phyloP scores from a whole-genome alignment of 2,329 filamentous ascomycete species.

The Ophiosphaerella narmari region DNA sequence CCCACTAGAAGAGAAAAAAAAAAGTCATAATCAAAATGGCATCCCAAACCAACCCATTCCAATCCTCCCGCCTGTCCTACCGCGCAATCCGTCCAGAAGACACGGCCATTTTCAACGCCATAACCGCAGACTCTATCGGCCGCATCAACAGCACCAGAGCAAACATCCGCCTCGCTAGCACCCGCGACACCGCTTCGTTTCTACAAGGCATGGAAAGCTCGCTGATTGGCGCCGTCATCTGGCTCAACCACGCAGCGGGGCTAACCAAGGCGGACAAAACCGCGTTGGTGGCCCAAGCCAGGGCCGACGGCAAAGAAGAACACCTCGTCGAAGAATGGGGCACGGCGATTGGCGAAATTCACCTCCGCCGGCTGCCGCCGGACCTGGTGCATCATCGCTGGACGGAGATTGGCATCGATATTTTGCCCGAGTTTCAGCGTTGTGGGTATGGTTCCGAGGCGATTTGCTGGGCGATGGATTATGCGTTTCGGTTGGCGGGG shows the following conservation, averaged over 20 bases:
- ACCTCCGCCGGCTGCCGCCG: not conserved
- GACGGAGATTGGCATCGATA: slow-evolving; percentile 48
- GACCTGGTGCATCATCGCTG: slow-evolving; percentile 47
- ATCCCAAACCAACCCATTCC: slow-evolving; percentile 20
- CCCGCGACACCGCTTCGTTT: slow-evolving; percentile 17
- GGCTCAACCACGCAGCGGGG: slow-evolving; percentile 6
- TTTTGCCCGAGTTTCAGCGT: slow-evolving; percentile 43
- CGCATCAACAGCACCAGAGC: slow-evolving; percentile 31
- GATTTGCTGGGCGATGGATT: slow-evolving; percentile 54
- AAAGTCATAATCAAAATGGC: not conserved
- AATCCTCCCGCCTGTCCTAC: slow-evolving; percentile 27
- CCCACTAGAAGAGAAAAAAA: no score
- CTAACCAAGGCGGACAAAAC: not conserved
- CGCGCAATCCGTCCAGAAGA: slow-evolving; percentile 30
- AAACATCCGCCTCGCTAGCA: slow-evolving; percentile 25
- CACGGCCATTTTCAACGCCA: slow-evolving; percentile 26
- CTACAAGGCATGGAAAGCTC: slow-evolving; percentile 23
- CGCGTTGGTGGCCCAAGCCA: not conserved
- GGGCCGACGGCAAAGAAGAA: not conserved
- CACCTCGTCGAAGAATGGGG: slow-evolving; percentile 7
- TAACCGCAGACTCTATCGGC: slow-evolving; percentile 29
- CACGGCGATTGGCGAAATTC: slow-evolving; percentile 15
- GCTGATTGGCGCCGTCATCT: slow-evolving; percentile 32
- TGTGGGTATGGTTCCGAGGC: slow-evolving; percentile 55
- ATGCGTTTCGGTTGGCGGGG: slow-evolving; percentile 52